Evolutionary conservation across 2,329 filamentous ascomycete species (phyloP), one percentile per base, ranked within the genome.

Genomic region (Fusarium sp.): DNA sequence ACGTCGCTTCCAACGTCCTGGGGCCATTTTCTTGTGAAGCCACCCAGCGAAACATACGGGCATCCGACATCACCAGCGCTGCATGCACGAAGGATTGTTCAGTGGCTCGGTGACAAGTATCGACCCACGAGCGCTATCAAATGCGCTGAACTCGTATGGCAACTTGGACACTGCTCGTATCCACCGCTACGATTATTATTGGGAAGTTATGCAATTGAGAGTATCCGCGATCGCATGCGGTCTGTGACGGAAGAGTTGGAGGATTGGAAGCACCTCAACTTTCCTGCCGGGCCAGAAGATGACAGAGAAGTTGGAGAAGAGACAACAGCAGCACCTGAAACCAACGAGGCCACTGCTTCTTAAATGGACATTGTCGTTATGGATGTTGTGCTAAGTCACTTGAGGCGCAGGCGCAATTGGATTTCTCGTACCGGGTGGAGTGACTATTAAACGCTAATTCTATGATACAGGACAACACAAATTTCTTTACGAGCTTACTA

Each of bases 161-260:
- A 98, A 84, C 84, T 98, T 46, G 96, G 92, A 0, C 96, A 98
- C 84, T 98, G 95, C 83, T 92, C 91, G n/a, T 98, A 94, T 79
- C 96, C 96, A 54, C 96, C 96, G 1, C 81, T 98, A 71, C 85
- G 96, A 38, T 83, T 99, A 65, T 84, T 98, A n/a, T 82, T 98
- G 29, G 96, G 96, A 0, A 97, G 91, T 72, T 98, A 97, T 83
- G 95, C 96, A 3, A 95, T 98, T 41, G 95, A 99, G 81, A 98
- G 95, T 80, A 97, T 98, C 55, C 87, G 96, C 20, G 96, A 99
- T 83, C 88, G 95, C 25, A 83, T 98, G 78, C 89, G 94, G 73
- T 95, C 93, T 68, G 94, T 98, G 44, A 98, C 95, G 17, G 96
- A 98, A 81, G 96, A 99, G 84, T 89, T 97, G 73, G 94, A 97